Percentiles rank a stretch among this genome's conserved stretches.
Evolutionary conservation across 495 filamentous ascomycete genomes (phyloP).

Genomic region (Penicillium simplicissimum): DNA sequence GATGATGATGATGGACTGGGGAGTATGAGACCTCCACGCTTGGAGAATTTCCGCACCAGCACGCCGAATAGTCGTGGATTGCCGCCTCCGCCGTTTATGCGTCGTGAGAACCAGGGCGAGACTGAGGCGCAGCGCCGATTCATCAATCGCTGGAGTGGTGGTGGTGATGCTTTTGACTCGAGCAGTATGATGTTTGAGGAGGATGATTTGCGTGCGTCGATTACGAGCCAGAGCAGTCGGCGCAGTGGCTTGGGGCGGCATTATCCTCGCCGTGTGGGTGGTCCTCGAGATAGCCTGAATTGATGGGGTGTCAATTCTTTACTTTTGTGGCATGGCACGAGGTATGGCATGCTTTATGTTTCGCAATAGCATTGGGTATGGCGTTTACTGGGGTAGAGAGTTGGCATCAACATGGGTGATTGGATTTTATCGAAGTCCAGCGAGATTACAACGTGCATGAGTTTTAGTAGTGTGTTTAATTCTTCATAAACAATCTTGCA

Average conservation of each 20-base stretch:
- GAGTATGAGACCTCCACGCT: background rate
- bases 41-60: conserved; percentile 40
- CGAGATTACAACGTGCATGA: no score
- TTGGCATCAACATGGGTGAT: background rate
- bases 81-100: conserved; percentile 33
- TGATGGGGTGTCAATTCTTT: conserved; percentile 10
- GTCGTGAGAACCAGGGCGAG: conserved; percentile 24
- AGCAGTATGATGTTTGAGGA: conserved; percentile 45
- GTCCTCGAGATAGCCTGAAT: conserved; percentile 45
- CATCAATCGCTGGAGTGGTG: conserved; percentile 49
- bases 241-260: conserved; percentile 38
- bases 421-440: background rate
- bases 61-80: conserved; percentile 38
- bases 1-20: conserved; percentile 37
- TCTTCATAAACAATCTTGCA: no score
- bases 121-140: conserved; percentile 49
- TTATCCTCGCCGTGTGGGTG: conserved; percentile 40
- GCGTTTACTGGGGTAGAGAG: background rate
- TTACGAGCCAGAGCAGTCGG: conserved; percentile 43
- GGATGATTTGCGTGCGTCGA: conserved; percentile 44
- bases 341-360: background rate
- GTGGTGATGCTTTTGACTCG: conserved; percentile 44
- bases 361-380: background rate
- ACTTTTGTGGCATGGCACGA: background rate
- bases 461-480: no score